Evolutionary conservation across 2,329 filamentous ascomycete genomes (phyloP).

Genomic region (Ceratocystis lukuohia): DNA sequence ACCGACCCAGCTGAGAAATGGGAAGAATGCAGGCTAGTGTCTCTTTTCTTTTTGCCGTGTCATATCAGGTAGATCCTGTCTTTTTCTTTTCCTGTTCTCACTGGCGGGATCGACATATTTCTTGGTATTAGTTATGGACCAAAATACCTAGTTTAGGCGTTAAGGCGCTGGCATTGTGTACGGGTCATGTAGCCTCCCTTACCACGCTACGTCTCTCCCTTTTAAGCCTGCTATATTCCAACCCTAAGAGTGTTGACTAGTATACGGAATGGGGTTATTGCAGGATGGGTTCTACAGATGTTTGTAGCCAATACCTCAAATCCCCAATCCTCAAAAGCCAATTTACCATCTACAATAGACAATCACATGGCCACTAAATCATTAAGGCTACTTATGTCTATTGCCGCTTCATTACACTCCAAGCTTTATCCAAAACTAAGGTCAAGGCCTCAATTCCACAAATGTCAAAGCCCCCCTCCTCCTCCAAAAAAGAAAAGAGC

Average conservation of each 20-base stretch:
- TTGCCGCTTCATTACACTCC: neutral
- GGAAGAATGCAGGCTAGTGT: neutral
- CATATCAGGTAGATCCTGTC: neutral
- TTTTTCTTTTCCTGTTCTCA: neutral
- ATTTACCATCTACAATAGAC: no score
- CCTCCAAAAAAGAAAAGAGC: neutral
- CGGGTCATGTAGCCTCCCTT: neutral
- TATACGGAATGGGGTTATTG: no score
- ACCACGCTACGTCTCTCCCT: neutral
- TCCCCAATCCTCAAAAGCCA: no score
- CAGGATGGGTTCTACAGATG: no score
- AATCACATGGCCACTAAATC: neutral
- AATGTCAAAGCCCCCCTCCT: neutral
- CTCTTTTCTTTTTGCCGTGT: neutral
- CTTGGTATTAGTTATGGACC: neutral
- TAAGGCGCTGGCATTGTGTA: neutral
- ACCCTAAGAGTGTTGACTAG: neutral
- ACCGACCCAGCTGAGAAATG: neutral
- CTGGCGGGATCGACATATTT: neutral
- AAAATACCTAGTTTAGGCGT: neutral
- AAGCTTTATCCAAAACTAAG: neutral
- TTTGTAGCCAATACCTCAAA: no score
- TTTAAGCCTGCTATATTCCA: neutral
- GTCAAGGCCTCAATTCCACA: neutral
- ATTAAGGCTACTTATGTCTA: neutral